Percentiles rank a stretch among this genome's conserved stretches.
These are phyloP conservation scores for Letharia columbiana DNA, from an alignment of 495 filamentous ascomycete species.

Conservation along the genomic window DNA sequence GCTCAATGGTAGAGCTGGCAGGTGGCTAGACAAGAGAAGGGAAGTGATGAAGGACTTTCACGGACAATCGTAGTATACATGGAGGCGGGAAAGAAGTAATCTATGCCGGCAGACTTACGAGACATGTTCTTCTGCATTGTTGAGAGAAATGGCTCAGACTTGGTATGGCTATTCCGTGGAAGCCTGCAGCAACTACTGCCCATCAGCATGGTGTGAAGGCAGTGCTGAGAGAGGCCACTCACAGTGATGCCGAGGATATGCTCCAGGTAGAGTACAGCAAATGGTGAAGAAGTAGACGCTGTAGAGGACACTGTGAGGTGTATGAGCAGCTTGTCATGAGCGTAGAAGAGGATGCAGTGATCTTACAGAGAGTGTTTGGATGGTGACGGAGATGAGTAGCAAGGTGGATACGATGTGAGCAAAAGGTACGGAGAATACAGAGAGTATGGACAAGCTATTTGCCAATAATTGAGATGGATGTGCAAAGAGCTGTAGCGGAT, in stretches of 20 bases:
- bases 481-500: slow-evolving; percentile 38
- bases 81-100: background rate
- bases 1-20: background rate
- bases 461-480: slow-evolving; percentile 42
- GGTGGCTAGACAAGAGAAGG: background rate
- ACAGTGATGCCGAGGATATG: slow-evolving; percentile 14
- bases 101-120: slow-evolving; percentile 13
- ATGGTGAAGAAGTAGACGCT: slow-evolving; percentile 16
- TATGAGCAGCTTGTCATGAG: slow-evolving; percentile 3
- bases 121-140: slow-evolving; percentile 19
- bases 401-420: slow-evolving; percentile 32
- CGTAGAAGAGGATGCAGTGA: background rate
- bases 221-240: slow-evolving; percentile 1
- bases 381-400: slow-evolving; percentile 22
- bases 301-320: slow-evolving; percentile 17
- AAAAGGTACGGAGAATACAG: slow-evolving; percentile 41
- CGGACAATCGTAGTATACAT: background rate
- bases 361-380: slow-evolving; percentile 16
- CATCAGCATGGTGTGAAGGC: slow-evolving; percentile 10
- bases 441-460: slow-evolving; percentile 41
- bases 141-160: slow-evolving; percentile 13
- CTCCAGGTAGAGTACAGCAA: slow-evolving; percentile 17
- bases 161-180: slow-evolving; percentile 14
- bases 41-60: background rate
- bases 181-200: slow-evolving; percentile 5